phyloP scores from a whole-genome alignment of 2,329 filamentous ascomycete species.

The Trichoderma afroharzianum region DNA sequence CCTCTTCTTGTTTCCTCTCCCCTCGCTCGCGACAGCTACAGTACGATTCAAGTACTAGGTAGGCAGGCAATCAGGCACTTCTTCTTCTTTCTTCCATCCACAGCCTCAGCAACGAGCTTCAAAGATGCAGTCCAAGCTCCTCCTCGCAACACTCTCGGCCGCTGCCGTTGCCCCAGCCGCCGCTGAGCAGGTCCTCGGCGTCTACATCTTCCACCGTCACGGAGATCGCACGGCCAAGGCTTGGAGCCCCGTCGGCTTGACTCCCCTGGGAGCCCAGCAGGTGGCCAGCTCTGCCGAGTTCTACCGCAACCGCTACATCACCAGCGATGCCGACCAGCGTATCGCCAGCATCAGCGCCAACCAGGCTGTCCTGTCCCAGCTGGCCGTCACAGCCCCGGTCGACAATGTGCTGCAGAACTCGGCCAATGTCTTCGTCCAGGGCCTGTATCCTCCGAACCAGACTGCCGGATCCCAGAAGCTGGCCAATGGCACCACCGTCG shows the following conservation, averaged over 20 bases:
- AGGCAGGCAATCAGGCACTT: neutral
- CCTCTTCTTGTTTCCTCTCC: neutral
- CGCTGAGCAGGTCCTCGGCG: conserved; percentile 70
- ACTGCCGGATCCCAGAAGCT: conserved; percentile 55
- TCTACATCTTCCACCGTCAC: conserved; percentile 86
- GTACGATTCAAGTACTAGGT: neutral
- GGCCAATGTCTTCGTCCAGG: conserved; percentile 76
- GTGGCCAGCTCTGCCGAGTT: conserved; percentile 69
- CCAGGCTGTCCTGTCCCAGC: conserved; percentile 64
- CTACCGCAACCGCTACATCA: conserved; percentile 74
- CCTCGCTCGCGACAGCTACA: neutral
- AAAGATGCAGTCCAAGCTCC: conserved; percentile 39
- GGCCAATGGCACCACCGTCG: conserved; percentile 64
- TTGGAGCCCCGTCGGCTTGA: conserved; percentile 67
- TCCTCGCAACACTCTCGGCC: conserved; percentile 30
- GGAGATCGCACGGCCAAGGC: conserved; percentile 83
- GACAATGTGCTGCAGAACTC: conserved; percentile 79
- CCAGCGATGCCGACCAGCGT: conserved; percentile 47
- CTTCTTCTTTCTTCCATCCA: neutral
- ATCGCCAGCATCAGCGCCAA: conserved; percentile 66
- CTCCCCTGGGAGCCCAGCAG: conserved; percentile 73
- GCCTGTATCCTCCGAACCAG: conserved; percentile 74
- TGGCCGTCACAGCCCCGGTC: conserved; percentile 67
- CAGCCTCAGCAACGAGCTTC: neutral
- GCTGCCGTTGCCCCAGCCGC: conserved; percentile 37